Conservation (phyloP, 2,329 filamentous ascomycete genomes). For the Cladosporium oxysporum region DNA sequence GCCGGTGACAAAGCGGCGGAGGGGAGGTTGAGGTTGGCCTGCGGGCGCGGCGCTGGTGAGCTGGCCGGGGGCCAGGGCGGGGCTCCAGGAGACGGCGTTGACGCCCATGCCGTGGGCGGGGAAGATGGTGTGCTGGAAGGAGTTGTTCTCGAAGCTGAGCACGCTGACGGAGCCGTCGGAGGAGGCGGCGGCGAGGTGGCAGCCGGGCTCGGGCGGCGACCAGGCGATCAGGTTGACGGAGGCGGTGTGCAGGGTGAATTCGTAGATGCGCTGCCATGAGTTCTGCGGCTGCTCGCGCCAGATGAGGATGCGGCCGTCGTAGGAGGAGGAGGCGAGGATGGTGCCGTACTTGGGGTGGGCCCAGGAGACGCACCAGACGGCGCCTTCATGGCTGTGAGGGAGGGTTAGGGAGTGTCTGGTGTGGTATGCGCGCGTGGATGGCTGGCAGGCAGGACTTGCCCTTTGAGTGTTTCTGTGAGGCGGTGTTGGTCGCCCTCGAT, state of each 20-base stretch:
- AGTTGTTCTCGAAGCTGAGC: constrained; percentile 95
- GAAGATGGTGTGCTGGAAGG: constrained; percentile 87
- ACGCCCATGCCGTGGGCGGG: constrained; percentile 90
- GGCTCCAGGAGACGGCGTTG: constrained; percentile 95
- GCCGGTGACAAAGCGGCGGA: constrained; percentile 88
- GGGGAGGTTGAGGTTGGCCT: constrained; percentile 47
- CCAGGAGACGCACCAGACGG: constrained; percentile 98
- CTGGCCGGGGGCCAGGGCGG: constrained; percentile 78
- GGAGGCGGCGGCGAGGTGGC: constrained; percentile 89
- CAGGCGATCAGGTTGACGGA: constrained; percentile 96
- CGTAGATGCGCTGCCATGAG: constrained; percentile 76
- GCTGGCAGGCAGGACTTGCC: constrained; percentile 57
- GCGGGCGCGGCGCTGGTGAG: constrained; percentile 68
- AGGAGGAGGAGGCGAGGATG: constrained; percentile 91
- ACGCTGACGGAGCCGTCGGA: constrained; percentile 92
- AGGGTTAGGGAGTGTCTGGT: neutral
- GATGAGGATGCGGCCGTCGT: constrained; percentile 97
- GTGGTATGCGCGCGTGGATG: neutral
- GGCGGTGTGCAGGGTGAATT: constrained; percentile 90
- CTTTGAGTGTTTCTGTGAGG: constrained; percentile 89
- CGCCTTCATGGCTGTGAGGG: constrained; percentile 74
- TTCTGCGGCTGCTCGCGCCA: constrained; percentile 77
- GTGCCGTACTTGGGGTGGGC: constrained; percentile 98
- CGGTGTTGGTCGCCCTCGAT: constrained; percentile 91
- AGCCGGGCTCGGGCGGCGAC: constrained; percentile 96